Evolutionary conservation across 306 rosid species (phyloP).

Genomic region (Urtica urens): DNA sequence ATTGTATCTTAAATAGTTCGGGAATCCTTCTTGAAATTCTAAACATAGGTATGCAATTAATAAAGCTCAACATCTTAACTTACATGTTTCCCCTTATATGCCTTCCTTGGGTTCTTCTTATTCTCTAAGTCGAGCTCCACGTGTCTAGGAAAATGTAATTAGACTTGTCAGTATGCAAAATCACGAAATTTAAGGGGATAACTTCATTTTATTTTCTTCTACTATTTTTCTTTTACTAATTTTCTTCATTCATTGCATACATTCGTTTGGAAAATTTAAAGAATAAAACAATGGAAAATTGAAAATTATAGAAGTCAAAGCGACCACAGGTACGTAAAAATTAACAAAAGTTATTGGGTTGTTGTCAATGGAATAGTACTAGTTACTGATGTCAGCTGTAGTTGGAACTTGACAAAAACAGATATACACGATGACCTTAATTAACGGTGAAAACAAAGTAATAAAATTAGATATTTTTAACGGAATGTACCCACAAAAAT

Average conservation of each 20-base stretch:
- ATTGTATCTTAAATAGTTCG: constrained; percentile 34
- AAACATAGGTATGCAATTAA: constrained; percentile 18
- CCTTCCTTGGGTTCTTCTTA: constrained; percentile 41
- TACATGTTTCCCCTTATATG: constrained; percentile 39
- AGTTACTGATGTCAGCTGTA: no score
- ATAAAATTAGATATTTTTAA: no score
- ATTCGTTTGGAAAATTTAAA: no score
- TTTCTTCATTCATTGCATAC: background rate
- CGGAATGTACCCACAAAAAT: no score
- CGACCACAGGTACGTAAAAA: no score
- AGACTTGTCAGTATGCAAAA: background rate
- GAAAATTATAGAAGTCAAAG: no score
- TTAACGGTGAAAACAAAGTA: no score
- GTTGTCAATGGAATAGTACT: no score
- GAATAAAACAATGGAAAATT: no score
- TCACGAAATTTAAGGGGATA: background rate
- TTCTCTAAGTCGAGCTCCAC: constrained; percentile 22
- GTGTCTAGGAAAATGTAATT: constrained; percentile 12
- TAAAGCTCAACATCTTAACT: constrained; percentile 29
- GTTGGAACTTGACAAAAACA: no score
- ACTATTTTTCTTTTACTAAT: background rate
- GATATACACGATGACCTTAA: no score
- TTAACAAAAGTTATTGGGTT: no score
- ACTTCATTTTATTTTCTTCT: background rate
- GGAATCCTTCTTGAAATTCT: constrained; percentile 59